Base-by-base conservation (phyloP, 176 grass and related monocot genomes). In the Typha latifolia region DNA sequence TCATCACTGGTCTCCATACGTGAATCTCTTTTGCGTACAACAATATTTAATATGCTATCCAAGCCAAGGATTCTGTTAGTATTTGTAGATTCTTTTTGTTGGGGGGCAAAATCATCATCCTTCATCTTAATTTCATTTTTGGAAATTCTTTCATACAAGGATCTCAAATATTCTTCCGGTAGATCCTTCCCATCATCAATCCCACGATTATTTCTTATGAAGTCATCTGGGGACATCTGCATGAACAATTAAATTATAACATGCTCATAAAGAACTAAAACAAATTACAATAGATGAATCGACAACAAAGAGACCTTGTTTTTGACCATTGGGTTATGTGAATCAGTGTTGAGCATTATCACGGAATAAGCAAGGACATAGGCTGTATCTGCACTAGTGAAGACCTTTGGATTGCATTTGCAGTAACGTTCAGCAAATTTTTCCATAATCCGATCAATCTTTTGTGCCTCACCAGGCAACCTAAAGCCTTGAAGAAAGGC, bases 51-150 rank as follows among this genome's bases (percentile, higher is more conserved):
- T 82, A 99, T 93, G 73, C 83, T 99, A 77, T 99, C 94, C 71
- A 99, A 80, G 32, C 94, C 94, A 76, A 99, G 86, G 79, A 99
- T 93, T 87, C 77, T 93, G 69, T 93, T 99, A 69, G 94, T 85
- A 72, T 70, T 84, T 75, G 79, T 85, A 66, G 89, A 84, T 72
- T 93, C 84, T 67, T 87, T 80, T 51, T 93, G 86, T 59, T 99
- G 89, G 62, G 79, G 89, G 69, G 91, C 90, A 67, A 93, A 87
- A 65, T 87, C 79, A 48, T 93, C 94, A 80, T 91, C 94, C 79
- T 99, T 99, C 94, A 99, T 93, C 78, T 93, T 99, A 67, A 99
- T 99, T 82, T 99, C 94, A 51, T 93, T 88, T 77, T 85, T 93
- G 56, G 85, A 75, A 70, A 99, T 93, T 77, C 94, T 99, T 80